These are phyloP conservation scores for Pelargonium cotyledonis DNA, from an alignment of 441 rosid species.

Conservation along the genomic window DNA sequence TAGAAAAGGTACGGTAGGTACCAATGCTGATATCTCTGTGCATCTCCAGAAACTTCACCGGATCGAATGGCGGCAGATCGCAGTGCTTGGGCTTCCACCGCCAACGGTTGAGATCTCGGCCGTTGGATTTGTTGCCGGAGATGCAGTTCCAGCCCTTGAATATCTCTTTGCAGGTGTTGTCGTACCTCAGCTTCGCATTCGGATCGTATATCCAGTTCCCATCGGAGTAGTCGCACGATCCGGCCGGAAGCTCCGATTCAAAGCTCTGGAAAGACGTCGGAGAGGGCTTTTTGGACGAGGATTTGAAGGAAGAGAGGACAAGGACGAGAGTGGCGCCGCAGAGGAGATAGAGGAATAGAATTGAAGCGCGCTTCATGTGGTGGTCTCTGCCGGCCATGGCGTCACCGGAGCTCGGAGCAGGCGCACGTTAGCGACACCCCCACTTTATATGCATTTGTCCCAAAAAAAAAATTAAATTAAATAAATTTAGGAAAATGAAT, in stretches of 20 bases:
- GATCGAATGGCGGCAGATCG: constrained; percentile 57
- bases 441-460: neutral
- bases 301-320: constrained; percentile 44
- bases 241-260: neutral
- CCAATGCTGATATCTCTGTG: constrained; percentile 61
- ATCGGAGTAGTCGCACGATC: constrained; percentile 53
- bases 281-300: constrained; percentile 24
- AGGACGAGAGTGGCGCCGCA: constrained; percentile 59
- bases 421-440: constrained; percentile 2
- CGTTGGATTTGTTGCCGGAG: constrained; percentile 60
- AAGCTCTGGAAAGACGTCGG: constrained; percentile 8
- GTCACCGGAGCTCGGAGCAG: neutral
- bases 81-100: constrained; percentile 73
- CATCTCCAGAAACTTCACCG: constrained; percentile 42
- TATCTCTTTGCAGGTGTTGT: constrained; percentile 70
- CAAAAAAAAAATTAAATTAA: too few species aligned
- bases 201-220: constrained; percentile 82
- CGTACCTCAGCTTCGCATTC: constrained; percentile 36
- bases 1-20: constrained; percentile 38
- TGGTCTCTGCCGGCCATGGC: constrained; percentile 29
- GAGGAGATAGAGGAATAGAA: constrained; percentile 58
- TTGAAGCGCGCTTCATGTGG: constrained; percentile 39
- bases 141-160: constrained; percentile 93
- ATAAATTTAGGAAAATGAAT: too few species aligned
- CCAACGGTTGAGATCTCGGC: constrained; percentile 51